phyloP scores from a whole-genome alignment of 768 basidiomycete genomes.

The Leucocoprinus leucothites region DNA sequence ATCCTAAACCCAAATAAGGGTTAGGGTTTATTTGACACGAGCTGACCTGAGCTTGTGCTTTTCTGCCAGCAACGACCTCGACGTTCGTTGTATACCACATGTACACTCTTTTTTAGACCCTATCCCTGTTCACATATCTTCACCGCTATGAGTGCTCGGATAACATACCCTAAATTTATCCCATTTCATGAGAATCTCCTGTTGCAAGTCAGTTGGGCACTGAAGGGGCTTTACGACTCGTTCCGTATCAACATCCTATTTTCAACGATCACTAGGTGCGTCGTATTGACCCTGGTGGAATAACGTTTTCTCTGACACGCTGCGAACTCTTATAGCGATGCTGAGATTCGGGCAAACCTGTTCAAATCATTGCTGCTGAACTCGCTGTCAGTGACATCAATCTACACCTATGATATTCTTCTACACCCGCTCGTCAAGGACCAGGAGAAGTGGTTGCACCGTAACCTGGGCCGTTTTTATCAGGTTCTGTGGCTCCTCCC shows the following conservation, averaged over 20 bases:
- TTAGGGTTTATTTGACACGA: slow-evolving; percentile 28
- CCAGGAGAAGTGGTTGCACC: slow-evolving; percentile 63
- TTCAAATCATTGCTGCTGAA: slow-evolving; percentile 78
- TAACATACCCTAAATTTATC: slow-evolving; percentile 68
- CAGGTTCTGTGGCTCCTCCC: slow-evolving; percentile 79
- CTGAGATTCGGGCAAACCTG: slow-evolving; percentile 71
- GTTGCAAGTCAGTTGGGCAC: slow-evolving; percentile 59
- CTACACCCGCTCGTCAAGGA: slow-evolving; percentile 64
- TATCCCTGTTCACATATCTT: not conserved
- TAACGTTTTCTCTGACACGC: not conserved
- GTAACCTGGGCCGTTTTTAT: slow-evolving; percentile 75
- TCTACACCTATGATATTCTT: slow-evolving; percentile 73
- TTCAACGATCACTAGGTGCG: slow-evolving; percentile 55
- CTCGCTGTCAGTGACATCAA: slow-evolving; percentile 62
- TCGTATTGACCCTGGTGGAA: not conserved
- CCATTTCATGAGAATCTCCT: slow-evolving; percentile 55
- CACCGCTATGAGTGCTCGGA: slow-evolving; percentile 31
- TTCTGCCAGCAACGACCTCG: slow-evolving; percentile 5
- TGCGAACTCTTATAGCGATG: slow-evolving; percentile 44
- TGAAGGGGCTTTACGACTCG: slow-evolving; percentile 63
- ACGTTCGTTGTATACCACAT: slow-evolving; percentile 3
- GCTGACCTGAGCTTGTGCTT: not conserved
- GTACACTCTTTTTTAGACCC: not conserved
- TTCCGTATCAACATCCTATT: slow-evolving; percentile 70
- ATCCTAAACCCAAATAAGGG: slow-evolving; percentile 29